Base-by-base conservation (phyloP, 129 eudicot species). In the Mikania micrantha region DNA sequence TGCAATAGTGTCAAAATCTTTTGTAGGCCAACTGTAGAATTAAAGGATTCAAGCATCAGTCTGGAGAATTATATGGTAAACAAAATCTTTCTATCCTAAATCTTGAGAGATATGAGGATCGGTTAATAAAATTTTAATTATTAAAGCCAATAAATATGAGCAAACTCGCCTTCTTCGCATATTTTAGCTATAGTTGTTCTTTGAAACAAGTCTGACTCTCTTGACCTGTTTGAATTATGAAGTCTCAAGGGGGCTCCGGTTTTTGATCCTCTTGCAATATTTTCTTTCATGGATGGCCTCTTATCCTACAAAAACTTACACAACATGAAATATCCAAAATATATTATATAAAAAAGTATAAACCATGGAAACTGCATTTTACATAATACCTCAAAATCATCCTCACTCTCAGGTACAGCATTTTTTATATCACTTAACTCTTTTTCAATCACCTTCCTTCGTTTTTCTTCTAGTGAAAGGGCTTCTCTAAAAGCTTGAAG, bases 121-220 rank as follows among this genome's bases (percentile, higher is more conserved):
- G 34, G 71, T 53, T 67, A n/a, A 47, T 7, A 67, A 44, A 31
- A 15, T 25, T 67, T 67, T 35, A 32, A 28, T 31, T 47, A 20
- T 47, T 54, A 50, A 32, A 54, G 11, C 63, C 28, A 44, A 38
- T 9, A 20, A 66, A 15, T 60, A 21, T 15, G 45, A 61, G 57
- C 41, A 66, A 48, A 71, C 87, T 88, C 84, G 78, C 98, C 98
- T 93, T 93, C 96, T 82, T 93, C 96, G 67, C 95, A 86, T 76
- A 93, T 84, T 77, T 86, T 87, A 21, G 96, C 86, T 65, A 93
- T 86, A 38, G 92, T 88, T 66, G 75, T 84, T 74, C 90, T 78
- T 64, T 88, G 98, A 77, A 84, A 85, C 25, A 86, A 85, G 39
- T 82, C 60, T 45, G 77, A 49, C 45, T 84, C 95, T 61, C 82